Evolutionary conservation across 306 rosid genomes (phyloP), one percentile per base, ranked within the genome.

Genomic region (Sechiopsis laciniata): DNA sequence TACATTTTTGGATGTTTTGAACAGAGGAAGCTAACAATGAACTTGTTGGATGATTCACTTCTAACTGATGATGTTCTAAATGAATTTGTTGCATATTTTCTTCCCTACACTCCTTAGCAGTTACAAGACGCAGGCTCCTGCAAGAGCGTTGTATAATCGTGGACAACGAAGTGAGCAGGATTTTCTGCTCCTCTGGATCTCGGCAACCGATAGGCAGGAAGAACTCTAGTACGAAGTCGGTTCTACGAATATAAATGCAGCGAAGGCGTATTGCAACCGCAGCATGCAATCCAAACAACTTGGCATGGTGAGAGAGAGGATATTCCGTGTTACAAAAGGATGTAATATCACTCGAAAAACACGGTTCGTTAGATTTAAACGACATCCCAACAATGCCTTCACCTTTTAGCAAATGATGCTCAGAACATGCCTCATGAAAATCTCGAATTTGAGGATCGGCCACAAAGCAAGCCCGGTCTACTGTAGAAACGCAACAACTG

Each of bases 401-500:
- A 69, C 97, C 97, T 81, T 76, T 95, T 75, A 95, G 83, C 88
- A 95, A 81, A 87, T 95, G 99, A 88, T 91, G 96, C 76, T 91
- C 99, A 8, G 92, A 87, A 86, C 99, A 95, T 73, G 91, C 96
- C 90, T 95, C 97, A 1, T 95, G 96, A 77, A 95, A 95, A 40
- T 37, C 72, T 75, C 37, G 83, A 77, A 84, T 45, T 24, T 55
- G 40, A 15, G 81, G 87, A 79, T 91, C 93, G 1, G 88, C 84
- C 37, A 91, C 87, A 77, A 86, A 85, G 84, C 95, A 95, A 73
- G 97, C 99, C 29, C 77, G 82, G 78, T 91, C 99, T 73, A 91
- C 93, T 3, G 99, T 95, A 57, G 97, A 95, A 77, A 91, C 86
- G 45, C 99, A 94, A 56, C 75, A 84, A 51, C 48, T 19, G 55